Base-by-base conservation (phyloP, 257 asterid species). In the Forsythia viridissima region DNA sequence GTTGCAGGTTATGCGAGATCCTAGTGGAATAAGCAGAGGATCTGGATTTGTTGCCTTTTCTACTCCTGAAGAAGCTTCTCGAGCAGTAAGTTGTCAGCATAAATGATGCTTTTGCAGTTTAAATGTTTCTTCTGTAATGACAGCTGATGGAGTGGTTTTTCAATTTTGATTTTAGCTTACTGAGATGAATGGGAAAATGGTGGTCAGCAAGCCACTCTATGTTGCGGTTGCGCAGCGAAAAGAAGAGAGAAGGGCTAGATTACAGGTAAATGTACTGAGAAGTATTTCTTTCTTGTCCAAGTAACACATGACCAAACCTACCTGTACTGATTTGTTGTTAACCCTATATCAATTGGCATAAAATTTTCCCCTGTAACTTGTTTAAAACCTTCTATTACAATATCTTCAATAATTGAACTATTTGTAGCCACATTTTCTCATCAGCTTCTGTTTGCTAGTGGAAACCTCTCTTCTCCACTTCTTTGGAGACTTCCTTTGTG, bases 41-140 rank as follows among this genome's bases (percentile, higher is more conserved):
- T 68, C 80, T 77, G 80, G 80, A 24, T 77, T 77, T 77, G 80
- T 77, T 34, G 80, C 80, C 59, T 77, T 77, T 36, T 44, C 80
- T n/a, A 43, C 74, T 18, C 74, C 80, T 37, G 80, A 77, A 44
- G 80, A 77, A 48, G 80, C 80, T 30, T 68, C 80, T 3, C 42
- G 74, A 48, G 80, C 80, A 66, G 80, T 77, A 44, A 68, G 80
- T 77, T 68, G n/a, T 2, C 39, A 46, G 20, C 40, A 72, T 72
- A 30, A 8, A 39, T 63, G 67, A 63, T 9, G 65, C 30, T 55
- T 24, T 30, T 30, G 40, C 5, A 3, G 37, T 16, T 63, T 21
- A 63, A 3, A 63, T 24, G 3, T 63, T 30, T 11, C 3, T 21
- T 1, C 7, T 21, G 38, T 30, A 11, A 30, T 18, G 18, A 24